Base-by-base conservation (phyloP, 805 yeast genomes). In the Wickerhamiella shivajii region DNA sequence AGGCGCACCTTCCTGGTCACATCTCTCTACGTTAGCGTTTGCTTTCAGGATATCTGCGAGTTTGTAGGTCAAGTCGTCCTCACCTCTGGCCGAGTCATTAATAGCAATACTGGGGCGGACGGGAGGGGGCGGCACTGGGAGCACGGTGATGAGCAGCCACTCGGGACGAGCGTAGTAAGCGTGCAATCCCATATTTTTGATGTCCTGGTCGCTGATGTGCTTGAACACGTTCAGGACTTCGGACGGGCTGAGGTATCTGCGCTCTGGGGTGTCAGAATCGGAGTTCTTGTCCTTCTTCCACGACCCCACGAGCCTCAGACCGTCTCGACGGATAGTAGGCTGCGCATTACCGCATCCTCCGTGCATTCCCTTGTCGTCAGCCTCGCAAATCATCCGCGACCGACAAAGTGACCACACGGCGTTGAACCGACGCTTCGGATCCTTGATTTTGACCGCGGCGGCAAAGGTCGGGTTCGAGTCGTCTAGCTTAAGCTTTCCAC, bases 61-160 rank as follows among this genome's bases (percentile, higher is more conserved):
- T 59, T 90, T 90, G 56, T 85, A 90, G 2, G 99, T 90, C 60
- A 90, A 76, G 67, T 90, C 99, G 71, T 90, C 99, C 58, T 90
- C 98, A 47, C 97, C 96, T 62, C 98, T 75, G 41, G 93, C 95
- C 8, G 96, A 81, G 54, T 90, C 98, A 46, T 90, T 90, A 50
- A 90, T 85, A 2, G 98, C 95, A 61, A 90, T 90, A 16, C 94
- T 80, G 8, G 99, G 99, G 57, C 99, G 77, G 21, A 90, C 99
- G 22, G 96, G 97, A 41, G 99, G 99, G 33, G 99, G 99, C 27
- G 99, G 99, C 13, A 90, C 98, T 1, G 99, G 98, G 49, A 90
- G 65, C n/a, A 90, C 97, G 2, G 97, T 84, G 45, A 90, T 71
- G 40, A 90, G 67, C 74, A 90, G 72, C 99, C 98, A 90, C 60